A percentile compares a stretch with the other conserved stretches of the same genome.
These are phyloP conservation scores for Penicillium mononematosum DNA, from an alignment of 495 filamentous ascomycete genomes.

Conservation along the genomic window DNA sequence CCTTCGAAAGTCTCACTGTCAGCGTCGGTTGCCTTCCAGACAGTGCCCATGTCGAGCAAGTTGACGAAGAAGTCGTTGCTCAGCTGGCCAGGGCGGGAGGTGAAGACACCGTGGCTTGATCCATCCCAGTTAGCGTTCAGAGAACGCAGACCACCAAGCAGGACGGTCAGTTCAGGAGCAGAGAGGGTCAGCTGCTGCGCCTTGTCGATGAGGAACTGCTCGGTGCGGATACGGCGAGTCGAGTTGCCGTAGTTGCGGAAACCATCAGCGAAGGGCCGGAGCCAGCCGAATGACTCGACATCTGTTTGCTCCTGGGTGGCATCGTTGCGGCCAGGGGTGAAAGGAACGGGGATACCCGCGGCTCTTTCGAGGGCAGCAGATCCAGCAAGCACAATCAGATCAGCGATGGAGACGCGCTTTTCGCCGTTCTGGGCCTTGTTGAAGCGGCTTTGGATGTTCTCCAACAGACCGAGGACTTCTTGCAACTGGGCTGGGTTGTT, in stretches of 20 bases:
- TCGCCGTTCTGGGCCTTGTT: slow-evolving; percentile 47
- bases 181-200: slow-evolving; percentile 66
- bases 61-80: slow-evolving; percentile 78
- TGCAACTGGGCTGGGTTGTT: slow-evolving; percentile 62
- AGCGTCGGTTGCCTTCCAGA: slow-evolving; percentile 54
- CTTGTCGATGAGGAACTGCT: slow-evolving; percentile 66
- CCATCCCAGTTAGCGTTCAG: slow-evolving; percentile 67
- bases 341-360: slow-evolving; percentile 40
- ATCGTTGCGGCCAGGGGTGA: slow-evolving; percentile 48
- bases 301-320: slow-evolving; percentile 67
- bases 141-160: slow-evolving; percentile 64
- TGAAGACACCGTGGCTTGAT: slow-evolving; percentile 61
- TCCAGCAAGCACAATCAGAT: slow-evolving; percentile 67
- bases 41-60: slow-evolving; percentile 63
- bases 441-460: slow-evolving; percentile 61
- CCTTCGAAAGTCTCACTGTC: slow-evolving; percentile 59
- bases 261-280: slow-evolving; percentile 62
- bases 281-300: slow-evolving; percentile 55
- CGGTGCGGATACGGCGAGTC: slow-evolving; percentile 55
- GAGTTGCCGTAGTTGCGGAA: slow-evolving; percentile 73
- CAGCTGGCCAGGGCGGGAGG: slow-evolving; percentile 59
- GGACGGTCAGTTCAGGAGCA: slow-evolving; percentile 64
- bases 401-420: slow-evolving; percentile 71
- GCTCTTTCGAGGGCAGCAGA: slow-evolving; percentile 45
- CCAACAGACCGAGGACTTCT: slow-evolving; percentile 57